Base-by-base conservation (phyloP, 768 basidiomycete species). In the Candolleomyces eurysporus region DNA sequence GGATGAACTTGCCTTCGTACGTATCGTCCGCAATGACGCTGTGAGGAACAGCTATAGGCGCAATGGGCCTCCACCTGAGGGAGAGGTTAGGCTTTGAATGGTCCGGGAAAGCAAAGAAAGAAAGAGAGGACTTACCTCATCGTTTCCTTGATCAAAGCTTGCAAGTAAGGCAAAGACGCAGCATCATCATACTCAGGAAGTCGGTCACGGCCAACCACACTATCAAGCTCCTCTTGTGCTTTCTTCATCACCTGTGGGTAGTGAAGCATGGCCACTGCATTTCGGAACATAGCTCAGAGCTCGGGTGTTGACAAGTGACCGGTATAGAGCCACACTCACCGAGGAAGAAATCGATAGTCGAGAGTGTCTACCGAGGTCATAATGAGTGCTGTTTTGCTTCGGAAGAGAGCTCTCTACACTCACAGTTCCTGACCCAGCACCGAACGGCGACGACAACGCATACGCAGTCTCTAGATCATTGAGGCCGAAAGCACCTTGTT, bases 391-490 rank as follows among this genome's bases (percentile, higher is more conserved):
- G 11, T 22, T 9, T 21, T 13, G 43, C 21, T 30, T 8, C 31
- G 22, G 16, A 3, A 7, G 13, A 42, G 32, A n/a, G 22, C n/a
- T 48, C n/a, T 9, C 53, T 40, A 62, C 26, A 63, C 71, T 51
- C 54, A 75, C 73, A 5, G 71, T 73, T 9, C 66, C 67, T 0
- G 73, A 69, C 7, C 72, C 74, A 13, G 72, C 74, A 14, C 67
- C 59, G 52, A 69, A 73, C 1, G 73, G 74, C 3, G 72, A 69
- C 4, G 70, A 71, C 16, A 72, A 65, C 6, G 70, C 70, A 61
- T 78, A 82, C 0, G 80, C 79, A 61, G 76, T 76, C 64, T 80
- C 80, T 16, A 78, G 68, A 40, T 79, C 70, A 30, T 70, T 76
- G n/a, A 82, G 70, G 16, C 76, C 76, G 61, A 78, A 79, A 7